Conservation (phyloP, 139 green algal genomes). For the Dunaliella primolecta region DNA sequence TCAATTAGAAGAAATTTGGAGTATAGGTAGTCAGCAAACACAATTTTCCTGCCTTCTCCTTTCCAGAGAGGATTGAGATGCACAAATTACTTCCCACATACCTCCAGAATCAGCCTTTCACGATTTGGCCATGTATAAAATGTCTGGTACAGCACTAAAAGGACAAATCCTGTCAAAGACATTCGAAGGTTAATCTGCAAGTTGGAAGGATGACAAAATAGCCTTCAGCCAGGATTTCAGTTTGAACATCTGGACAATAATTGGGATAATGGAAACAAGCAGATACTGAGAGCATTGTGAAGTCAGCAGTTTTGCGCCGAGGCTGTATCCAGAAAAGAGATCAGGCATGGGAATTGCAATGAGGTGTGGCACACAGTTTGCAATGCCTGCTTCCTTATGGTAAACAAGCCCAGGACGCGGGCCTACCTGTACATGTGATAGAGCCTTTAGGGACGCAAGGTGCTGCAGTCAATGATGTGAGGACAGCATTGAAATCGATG, state of each 20-base stretch:
- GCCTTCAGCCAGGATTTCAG: neutral
- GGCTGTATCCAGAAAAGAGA: too few species aligned
- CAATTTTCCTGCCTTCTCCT: too few species aligned
- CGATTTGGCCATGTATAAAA: slow-evolving; percentile 15
- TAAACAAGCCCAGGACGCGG: neutral
- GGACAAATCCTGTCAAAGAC: slow-evolving; percentile 10
- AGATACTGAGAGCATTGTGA: too few species aligned
- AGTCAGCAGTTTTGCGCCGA: neutral
- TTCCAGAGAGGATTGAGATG: neutral
- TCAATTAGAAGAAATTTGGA: neutral
- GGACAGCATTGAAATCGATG: neutral
- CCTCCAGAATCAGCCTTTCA: slow-evolving; percentile 9
- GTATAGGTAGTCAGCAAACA: neutral
- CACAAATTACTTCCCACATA: neutral
- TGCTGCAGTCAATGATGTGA: too few species aligned
- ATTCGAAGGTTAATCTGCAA: slow-evolving; percentile 9
- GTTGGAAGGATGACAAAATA: slow-evolving; percentile 9
- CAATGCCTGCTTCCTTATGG: neutral
- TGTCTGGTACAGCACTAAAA: slow-evolving; percentile 14
- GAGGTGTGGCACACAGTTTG: neutral
- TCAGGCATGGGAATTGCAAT: too few species aligned
- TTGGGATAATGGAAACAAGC: too few species aligned
- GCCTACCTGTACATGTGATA: neutral
- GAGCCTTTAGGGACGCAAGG: neutral
- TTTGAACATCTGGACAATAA: too few species aligned